Conservation (phyloP, 495 filamentous ascomycete genomes). For the Aspergillus cavernicola region DNA sequence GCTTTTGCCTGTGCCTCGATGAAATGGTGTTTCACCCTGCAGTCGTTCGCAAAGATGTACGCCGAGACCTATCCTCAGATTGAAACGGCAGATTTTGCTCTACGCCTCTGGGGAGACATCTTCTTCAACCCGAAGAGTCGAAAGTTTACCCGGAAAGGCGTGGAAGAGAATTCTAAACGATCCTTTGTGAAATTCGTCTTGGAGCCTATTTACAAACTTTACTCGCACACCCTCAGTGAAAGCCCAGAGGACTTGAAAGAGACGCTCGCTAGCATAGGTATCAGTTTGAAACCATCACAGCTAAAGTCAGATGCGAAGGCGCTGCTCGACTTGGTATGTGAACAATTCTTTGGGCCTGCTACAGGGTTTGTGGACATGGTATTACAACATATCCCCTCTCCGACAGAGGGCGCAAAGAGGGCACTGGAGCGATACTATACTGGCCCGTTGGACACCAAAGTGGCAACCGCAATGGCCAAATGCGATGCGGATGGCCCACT, state of each 20-base stretch:
- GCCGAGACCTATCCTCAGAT: constrained; percentile 80
- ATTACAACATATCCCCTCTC: constrained; percentile 84
- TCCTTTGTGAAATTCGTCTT: constrained; percentile 93
- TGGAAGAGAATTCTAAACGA: constrained; percentile 76
- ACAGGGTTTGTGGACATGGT: constrained; percentile 96
- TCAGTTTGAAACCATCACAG: constrained; percentile 84
- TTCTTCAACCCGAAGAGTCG: constrained; percentile 90
- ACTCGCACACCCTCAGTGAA: constrained; percentile 91
- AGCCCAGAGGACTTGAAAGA: constrained; percentile 80
- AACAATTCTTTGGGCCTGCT: constrained; percentile 89
- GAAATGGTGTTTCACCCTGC: constrained; percentile 94
- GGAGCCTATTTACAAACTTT: constrained; percentile 97
- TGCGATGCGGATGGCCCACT: constrained; percentile 90
- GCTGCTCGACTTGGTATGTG: constrained; percentile 83
- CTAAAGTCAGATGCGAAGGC: constrained; percentile 86
- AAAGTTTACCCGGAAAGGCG: constrained; percentile 81
- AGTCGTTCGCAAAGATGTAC: constrained; percentile 95
- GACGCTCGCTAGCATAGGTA: constrained; percentile 76
- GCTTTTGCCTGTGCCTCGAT: constrained; percentile 89
- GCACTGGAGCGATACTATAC: constrained; percentile 87
- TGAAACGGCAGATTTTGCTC: constrained; percentile 73
- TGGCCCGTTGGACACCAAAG: constrained; percentile 84
- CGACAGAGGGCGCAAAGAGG: constrained; percentile 69
- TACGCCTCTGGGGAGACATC: constrained; percentile 90
- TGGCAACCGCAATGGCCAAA: constrained; percentile 71